A percentile compares a stretch with the other conserved stretches of the same genome.
phyloP scores from a whole-genome alignment of 495 filamentous ascomycete genomes.

The Ramalina intermedia region DNA sequence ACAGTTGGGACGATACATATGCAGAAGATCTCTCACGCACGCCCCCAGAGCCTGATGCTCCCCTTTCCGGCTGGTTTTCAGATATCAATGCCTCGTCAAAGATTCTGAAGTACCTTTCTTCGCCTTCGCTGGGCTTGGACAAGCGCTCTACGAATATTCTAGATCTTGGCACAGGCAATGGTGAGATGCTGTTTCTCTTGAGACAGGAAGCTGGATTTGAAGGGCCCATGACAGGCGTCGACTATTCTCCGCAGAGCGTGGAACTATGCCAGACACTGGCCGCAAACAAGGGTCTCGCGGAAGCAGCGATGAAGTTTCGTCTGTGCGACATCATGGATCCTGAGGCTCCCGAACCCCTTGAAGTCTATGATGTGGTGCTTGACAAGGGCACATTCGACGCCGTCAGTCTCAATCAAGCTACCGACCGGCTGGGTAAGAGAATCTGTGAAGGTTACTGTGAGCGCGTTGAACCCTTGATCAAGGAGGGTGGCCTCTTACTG shows the following conservation, averaged over 20 bases:
- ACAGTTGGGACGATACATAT: constrained; percentile 17
- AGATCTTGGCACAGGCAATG: constrained; percentile 82
- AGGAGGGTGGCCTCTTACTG: constrained; percentile 54
- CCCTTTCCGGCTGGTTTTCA: constrained; percentile 39
- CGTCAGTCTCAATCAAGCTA: constrained; percentile 55
- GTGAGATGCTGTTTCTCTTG: constrained; percentile 68
- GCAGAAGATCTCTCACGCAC: constrained; percentile 8
- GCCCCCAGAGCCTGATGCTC: constrained; percentile 28
- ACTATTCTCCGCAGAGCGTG: constrained; percentile 66
- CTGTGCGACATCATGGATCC: constrained; percentile 60
- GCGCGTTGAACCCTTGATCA: constrained; percentile 49
- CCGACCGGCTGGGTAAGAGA: constrained; percentile 33
- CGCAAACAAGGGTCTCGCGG: constrained; percentile 17
- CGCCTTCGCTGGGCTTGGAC: constrained; percentile 23
- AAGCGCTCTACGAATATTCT: constrained; percentile 37
- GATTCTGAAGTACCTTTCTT: constrained; percentile 29
- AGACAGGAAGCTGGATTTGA: constrained; percentile 40
- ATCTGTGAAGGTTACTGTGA: constrained; percentile 60
- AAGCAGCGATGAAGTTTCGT: constrained; percentile 41
- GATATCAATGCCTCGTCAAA: constrained; percentile 37
- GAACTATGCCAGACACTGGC: constrained; percentile 46
- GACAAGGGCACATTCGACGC: constrained; percentile 99
- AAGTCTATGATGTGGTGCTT: constrained; percentile 65
- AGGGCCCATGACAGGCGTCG: constrained; percentile 66
- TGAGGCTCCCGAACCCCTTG: constrained; percentile 13